Evolutionary conservation across 2,329 filamentous ascomycete species (phyloP).

Genomic region (Colletotrichum ledebouriae): DNA sequence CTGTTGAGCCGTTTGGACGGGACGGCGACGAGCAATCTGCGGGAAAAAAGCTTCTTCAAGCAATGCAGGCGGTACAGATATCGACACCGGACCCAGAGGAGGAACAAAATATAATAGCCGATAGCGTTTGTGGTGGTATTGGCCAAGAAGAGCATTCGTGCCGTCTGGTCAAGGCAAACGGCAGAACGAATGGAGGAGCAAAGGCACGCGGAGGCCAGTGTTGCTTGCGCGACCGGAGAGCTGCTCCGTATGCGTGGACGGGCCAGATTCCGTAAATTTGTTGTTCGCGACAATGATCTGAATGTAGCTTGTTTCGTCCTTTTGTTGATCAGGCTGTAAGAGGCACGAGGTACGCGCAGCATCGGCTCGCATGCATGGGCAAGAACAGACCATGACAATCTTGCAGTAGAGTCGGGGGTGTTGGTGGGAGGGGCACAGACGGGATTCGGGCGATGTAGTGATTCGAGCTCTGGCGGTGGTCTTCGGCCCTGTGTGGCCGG

Average conservation of each 20-base stretch:
- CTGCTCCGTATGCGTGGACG: background rate
- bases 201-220: constrained; percentile 13
- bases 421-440: constrained; percentile 1
- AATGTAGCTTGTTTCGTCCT: constrained; percentile 17
- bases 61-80: constrained; percentile 4
- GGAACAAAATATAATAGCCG: background rate
- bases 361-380: constrained; percentile 7
- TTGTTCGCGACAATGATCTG: constrained; percentile 7
- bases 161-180: no score
- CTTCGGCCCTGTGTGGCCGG: no score
- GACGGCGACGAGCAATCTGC: constrained; percentile 15
- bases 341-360: background rate
- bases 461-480: constrained; percentile 15
- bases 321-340: constrained; percentile 12
- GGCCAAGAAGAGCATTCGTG: background rate
- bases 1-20: constrained; percentile 1
- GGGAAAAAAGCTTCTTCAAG: constrained; percentile 14
- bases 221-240: constrained; percentile 21
- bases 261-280: constrained; percentile 15
- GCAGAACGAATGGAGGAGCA: background rate
- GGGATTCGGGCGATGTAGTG: constrained; percentile 2
- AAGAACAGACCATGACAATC: constrained; percentile 35
- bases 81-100: background rate
- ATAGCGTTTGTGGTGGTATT: constrained; percentile 14
- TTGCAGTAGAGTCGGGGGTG: constrained; percentile 5